A percentile compares a stretch with the other conserved stretches of the same genome.
Evolutionary conservation across 768 basidiomycete genomes (phyloP).

Genomic region (Gymnopilus dilepis): DNA sequence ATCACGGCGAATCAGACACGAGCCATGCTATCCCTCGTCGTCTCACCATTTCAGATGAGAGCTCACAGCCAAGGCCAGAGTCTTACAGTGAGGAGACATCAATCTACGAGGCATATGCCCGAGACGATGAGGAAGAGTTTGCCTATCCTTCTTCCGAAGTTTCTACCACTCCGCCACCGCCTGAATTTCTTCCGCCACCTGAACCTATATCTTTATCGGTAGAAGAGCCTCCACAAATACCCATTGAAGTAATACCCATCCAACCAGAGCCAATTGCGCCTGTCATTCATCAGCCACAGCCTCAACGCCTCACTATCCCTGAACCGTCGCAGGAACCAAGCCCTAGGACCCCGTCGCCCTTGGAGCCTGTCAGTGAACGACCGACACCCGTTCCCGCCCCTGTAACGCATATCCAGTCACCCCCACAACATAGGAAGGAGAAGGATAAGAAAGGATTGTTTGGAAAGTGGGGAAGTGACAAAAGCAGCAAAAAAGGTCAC

Average conservation of each 20-base stretch:
- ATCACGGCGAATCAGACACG: constrained; percentile 62
- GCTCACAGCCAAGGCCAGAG: constrained; percentile 56
- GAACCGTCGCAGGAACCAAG: constrained; percentile 39
- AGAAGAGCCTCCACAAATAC: constrained; percentile 19
- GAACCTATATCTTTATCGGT: constrained; percentile 18
- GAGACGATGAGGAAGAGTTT: constrained; percentile 59
- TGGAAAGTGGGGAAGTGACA: constrained; percentile 71
- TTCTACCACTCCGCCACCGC: constrained; percentile 1
- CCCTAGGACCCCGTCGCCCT: constrained; percentile 68
- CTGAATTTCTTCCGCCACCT: constrained; percentile 13
- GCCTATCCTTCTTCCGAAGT: constrained; percentile 23
- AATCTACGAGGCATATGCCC: constrained; percentile 85
- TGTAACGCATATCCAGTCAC: constrained; percentile 33
- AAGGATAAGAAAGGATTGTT: constrained; percentile 79
- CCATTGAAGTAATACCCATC: constrained; percentile 17
- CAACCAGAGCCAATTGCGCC: constrained; percentile 35
- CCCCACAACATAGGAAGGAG: constrained; percentile 57
- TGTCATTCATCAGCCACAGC: constrained; percentile 70
- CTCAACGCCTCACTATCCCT: constrained; percentile 57
- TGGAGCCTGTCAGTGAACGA: constrained; percentile 34
- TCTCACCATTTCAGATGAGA: constrained; percentile 55
- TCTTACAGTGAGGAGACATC: constrained; percentile 82
- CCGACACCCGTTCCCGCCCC: constrained; percentile 33
- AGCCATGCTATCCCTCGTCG: constrained; percentile 37
- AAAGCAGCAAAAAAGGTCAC: constrained; percentile 57